A percentile compares a stretch with the other conserved stretches of the same genome.
Evolutionary conservation across 805 yeast genomes (phyloP).

Genomic region (Candida dajiaensis): DNA sequence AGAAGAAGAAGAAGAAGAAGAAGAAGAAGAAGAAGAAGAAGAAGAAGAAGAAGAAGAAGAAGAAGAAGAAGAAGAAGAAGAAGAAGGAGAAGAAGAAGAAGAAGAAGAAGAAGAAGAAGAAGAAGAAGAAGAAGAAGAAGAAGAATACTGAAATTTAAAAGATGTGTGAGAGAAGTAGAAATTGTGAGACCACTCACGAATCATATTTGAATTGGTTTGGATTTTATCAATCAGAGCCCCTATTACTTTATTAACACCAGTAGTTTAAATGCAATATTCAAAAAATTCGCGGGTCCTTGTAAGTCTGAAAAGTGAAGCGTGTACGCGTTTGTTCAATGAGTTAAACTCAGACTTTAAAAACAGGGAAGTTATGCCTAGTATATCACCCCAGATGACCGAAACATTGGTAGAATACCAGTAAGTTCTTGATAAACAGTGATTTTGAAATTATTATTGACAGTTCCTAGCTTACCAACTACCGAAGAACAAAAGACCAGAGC

Average conservation of each 20-base stretch:
- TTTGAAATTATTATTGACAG: background rate
- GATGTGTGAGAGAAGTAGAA: background rate
- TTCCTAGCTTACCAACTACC: conserved; percentile 2
- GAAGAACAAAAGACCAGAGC: conserved; percentile 1
- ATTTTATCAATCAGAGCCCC: too few species aligned
- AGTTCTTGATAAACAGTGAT: background rate
- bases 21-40: too few species aligned
- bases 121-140: too few species aligned
- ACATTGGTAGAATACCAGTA: conserved; percentile 7
- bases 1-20: too few species aligned
- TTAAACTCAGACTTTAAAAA: background rate
- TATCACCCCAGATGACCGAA: conserved; percentile 5
- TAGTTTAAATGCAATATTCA: background rate
- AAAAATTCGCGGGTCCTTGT: background rate
- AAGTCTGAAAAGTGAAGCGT: background rate
- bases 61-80: too few species aligned
- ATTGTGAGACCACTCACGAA: too few species aligned
- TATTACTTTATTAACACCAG: too few species aligned
- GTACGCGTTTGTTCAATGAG: background rate
- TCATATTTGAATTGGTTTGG: too few species aligned
- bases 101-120: too few species aligned
- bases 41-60: too few species aligned
- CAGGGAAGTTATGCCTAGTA: conserved; percentile 2
- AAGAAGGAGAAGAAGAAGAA: too few species aligned
- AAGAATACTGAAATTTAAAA: too few species aligned